Base-by-base conservation (phyloP, 768 basidiomycete genomes). In the Ramaria rubella region DNA sequence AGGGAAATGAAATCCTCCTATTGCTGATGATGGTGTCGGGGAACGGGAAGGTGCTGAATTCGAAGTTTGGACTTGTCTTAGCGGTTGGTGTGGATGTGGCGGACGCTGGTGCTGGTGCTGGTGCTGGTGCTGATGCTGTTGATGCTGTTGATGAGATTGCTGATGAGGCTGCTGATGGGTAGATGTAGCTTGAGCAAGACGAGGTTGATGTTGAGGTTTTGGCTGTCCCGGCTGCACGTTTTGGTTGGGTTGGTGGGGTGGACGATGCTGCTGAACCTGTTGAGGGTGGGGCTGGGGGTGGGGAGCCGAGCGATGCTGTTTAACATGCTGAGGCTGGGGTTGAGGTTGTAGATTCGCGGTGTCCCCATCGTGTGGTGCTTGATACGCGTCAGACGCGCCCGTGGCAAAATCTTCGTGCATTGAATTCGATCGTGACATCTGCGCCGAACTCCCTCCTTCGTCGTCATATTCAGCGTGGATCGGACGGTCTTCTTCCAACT, bases 1-100 rank as follows among this genome's bases (percentile, higher is more conserved):
- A 0, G 77, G 76, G 55, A 77, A 76, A 62, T 78, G 72, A 61
- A 78, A 82, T 1, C 78, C 78, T 26, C 80, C 80, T 57, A 73
- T 68, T 2, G 78, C 72, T 23, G 34, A 26, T 34, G 52, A 51
- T n/a, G 72, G 73, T 36, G 69, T 68, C 17, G 64, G 31, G 12
- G 70, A 62, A 33, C 66, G 67, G 49, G 27, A 51, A 15, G 8
- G 9, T 17, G 44, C 26, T 54, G n/a, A 15, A 2, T 11, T 33
- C 17, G 52, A 21, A 14, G 19, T 17, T 23, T 58, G 52, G 30
- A 29, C 34, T 23, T 15, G 58, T 58, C 21, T 48, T 12, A 3
- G 19, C 40, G 54, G 15, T n/a, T 57, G 33, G 29, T 31, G 31
- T 23, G 26, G 48, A 7, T 19, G 36, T 19, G 19, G 15, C 6